Base-by-base conservation (phyloP, 495 filamentous ascomycete genomes). In the Pyrenopolyporus hunteri region DNA sequence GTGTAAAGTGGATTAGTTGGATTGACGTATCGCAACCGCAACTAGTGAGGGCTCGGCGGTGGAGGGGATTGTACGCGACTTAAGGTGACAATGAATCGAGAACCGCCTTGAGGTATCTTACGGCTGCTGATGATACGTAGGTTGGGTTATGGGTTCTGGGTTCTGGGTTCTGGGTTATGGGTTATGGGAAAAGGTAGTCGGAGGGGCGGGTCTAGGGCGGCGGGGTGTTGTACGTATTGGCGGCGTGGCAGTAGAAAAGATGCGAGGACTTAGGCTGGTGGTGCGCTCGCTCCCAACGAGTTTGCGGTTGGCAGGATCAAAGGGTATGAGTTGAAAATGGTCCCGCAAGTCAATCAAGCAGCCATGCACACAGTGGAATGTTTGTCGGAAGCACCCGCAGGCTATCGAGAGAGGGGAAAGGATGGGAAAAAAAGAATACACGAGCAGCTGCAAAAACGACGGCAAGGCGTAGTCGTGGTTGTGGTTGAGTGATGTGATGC, bases 381-480 rank as follows among this genome's bases (percentile, higher is more conserved):
- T 25, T 52, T 17, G 50, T 59, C 50, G 56, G 62, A 51, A 65
- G 44, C 50, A 56, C 31, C 57, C 51, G 56, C 50, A 40, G 39
- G 46, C 32, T 57, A 43, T 60, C 35, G 39, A 28, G 50, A 48
- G 47, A 42, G 57, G 50, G 47, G 19, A 36, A 25, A 40, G 20
- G 16, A 19, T 39, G 36, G 36, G 43, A 33, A 28, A 57, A 59
- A 56, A 48, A 58, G 42, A 55, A 55, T 54, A 55, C 49, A 59
- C 55, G 44, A 56, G 43, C 37, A 39, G 55, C 50, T 59, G 55
- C 55, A 64, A 64, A n/a, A 64, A 56, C 59, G 62, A 64, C 62
- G 62, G 56, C 62, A 56, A 64, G 49, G 43, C 62, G 55, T 57
- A 37, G 36, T 57, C 32, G 60, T 47, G 17, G 59, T 40, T 50